Evolutionary conservation across 768 basidiomycete species (phyloP), one percentile per base, ranked within the genome.

Genomic region (Cyclocybe aegerita): DNA sequence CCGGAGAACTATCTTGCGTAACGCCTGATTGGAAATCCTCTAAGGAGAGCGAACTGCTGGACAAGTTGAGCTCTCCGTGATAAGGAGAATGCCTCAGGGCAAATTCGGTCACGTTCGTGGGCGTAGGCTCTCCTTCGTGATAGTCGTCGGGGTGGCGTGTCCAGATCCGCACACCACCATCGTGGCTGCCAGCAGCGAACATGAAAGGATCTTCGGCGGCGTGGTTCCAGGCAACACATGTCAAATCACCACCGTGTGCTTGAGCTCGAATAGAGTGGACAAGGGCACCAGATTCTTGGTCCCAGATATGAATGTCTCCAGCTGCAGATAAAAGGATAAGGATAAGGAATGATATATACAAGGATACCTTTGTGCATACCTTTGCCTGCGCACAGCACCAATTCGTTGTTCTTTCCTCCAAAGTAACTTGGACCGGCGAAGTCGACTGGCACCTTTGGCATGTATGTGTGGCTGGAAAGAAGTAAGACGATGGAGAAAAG

Each of bases 241-340:
- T 91, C 51, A 92, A 61, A 60, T 90, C 88, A 17, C 85, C 86
- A 3, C 81, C 78, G 30, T 79, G 76, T 10, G 70, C 72, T 60
- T 83, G 85, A 29, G 82, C 77, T 10, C 78, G 81, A 56, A 93
- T 76, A 54, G 83, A 78, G 54, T 90, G 88, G 2, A 93, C 72
- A 1, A 90, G 70, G 7, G 81, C 76, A 4, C 80, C 90, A 9
- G 86, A 86, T 67, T 91, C 88, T 52, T 83, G 81, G 60, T 93
- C 90, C 90, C 90, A 93, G 9, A 92, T 88, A 60, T 89, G 85
- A 10, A 93, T 84, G 59, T 90, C 87, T 4, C 90, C 90, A 53
- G 80, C 90, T 90, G 52, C 23, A 16, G 39, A 39, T 30, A 44
- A 14, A 49, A n/a, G 4, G 14, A 32, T 51, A 12, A 56, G 50